Evolutionary conservation across 495 filamentous ascomycete species (phyloP).

Genomic region (Cercophora samala): DNA sequence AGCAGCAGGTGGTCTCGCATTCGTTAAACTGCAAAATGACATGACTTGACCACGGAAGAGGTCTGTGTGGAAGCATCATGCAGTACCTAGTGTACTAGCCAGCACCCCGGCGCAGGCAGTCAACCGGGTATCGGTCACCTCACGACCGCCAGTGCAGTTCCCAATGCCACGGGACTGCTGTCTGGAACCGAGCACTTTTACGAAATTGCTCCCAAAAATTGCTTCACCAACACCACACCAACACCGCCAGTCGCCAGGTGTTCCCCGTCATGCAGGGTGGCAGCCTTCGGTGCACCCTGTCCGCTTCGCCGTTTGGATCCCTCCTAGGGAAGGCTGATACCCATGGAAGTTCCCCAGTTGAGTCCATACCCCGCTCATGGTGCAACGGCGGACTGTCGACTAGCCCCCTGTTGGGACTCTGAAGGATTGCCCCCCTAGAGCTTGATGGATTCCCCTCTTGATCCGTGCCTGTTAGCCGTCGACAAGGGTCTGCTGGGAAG

Average conservation of each 20-base stretch:
- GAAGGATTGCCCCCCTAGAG: conserved; percentile 1
- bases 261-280: neutral
- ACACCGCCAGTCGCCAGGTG: neutral
- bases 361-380: conserved; percentile 7
- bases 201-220: conserved; percentile 2
- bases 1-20: neutral
- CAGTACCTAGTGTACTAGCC: neutral
- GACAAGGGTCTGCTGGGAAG: neutral
- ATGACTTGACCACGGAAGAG: neutral
- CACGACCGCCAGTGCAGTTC: neutral
- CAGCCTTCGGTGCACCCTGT: conserved; percentile 10
- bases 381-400: neutral
- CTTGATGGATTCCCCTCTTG: neutral
- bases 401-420: neutral
- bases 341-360: conserved; percentile 13
- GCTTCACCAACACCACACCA: neutral
- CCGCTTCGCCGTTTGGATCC: conserved; percentile 19
- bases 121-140: neutral
- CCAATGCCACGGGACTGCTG: neutral
- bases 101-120: neutral
- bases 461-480: neutral
- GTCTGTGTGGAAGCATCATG: neutral
- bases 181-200: conserved; percentile 10
- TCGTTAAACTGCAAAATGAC: neutral
- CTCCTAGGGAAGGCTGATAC: conserved; percentile 6